phyloP scores from a whole-genome alignment of 169 alveolate species.

The Plasmodium relictum region DNA sequence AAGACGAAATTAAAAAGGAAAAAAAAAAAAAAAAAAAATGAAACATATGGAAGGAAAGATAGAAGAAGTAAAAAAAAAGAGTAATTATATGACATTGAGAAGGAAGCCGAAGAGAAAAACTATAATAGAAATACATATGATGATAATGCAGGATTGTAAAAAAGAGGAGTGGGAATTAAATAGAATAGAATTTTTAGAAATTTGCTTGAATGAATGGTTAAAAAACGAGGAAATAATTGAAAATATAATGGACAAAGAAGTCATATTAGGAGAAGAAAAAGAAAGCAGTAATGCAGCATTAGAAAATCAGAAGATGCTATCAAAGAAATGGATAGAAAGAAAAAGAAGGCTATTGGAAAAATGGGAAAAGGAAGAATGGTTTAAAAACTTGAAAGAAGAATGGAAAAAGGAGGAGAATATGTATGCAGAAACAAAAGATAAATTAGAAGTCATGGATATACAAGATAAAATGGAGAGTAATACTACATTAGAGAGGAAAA shows the following conservation, averaged over 20 bases:
- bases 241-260: not conserved
- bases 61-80: not conserved
- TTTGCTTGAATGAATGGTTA: not conserved
- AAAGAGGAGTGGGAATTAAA: not conserved
- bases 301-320: not conserved
- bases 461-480: not conserved
- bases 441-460: not conserved
- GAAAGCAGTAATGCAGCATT: not conserved
- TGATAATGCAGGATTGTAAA: not conserved
- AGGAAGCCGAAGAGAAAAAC: not conserved
- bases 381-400: not conserved
- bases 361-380: not conserved
- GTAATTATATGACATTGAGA: not conserved
- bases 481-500: not conserved
- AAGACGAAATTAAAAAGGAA: not conserved
- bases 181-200: not conserved
- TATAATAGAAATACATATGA: constrained; percentile 1
- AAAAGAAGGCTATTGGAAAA: not conserved
- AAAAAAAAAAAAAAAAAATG: not conserved
- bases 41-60: no score
- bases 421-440: not conserved
- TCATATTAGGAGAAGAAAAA: not conserved
- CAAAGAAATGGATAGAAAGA: not conserved
- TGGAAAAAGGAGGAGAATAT: not conserved
- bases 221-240: no score